Percentiles rank a stretch among this genome's conserved stretches.
phyloP scores from a whole-genome alignment of 352 stramenopile species.

The Pythium angustatum region DNA sequence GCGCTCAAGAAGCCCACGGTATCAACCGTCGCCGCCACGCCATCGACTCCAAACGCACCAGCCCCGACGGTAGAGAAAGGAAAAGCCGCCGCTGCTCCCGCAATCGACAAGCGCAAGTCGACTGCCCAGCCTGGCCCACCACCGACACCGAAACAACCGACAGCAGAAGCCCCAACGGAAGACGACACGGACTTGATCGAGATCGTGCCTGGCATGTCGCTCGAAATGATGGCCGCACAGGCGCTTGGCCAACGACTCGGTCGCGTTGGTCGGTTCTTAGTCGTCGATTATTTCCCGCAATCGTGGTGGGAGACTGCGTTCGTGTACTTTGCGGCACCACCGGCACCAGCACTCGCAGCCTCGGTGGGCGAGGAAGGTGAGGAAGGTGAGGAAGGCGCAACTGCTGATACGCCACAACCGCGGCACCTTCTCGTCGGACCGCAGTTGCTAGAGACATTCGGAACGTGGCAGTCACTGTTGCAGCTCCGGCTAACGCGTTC shows the following conservation, averaged over 20 bases:
- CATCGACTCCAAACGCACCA: background rate
- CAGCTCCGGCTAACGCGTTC: constrained; percentile 18
- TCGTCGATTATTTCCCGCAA: constrained; percentile 23
- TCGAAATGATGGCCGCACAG: constrained; percentile 27
- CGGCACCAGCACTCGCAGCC: background rate
- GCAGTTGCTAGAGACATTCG: constrained; percentile 16
- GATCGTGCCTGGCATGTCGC: constrained; percentile 25
- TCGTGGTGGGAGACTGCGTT: constrained; percentile 33
- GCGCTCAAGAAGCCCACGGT: constrained; percentile 8
- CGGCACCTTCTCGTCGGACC: constrained; percentile 28
- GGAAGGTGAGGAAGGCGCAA: background rate
- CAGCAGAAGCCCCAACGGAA: background rate
- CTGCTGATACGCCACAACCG: too few species aligned
- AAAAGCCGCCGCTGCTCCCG: constrained; percentile 5
- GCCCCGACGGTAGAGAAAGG: constrained; percentile 15
- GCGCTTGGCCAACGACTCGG: constrained; percentile 22
- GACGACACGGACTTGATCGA: constrained; percentile 13
- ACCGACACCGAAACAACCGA: background rate
- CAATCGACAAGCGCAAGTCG: constrained; percentile 27
- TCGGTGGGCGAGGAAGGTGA: too few species aligned
- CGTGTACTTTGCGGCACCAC: constrained; percentile 25
- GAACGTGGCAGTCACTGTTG: constrained; percentile 35
- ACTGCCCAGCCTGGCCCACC: background rate
- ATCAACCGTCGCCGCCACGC: background rate
- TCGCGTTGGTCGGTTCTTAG: constrained; percentile 1